phyloP scores from a whole-genome alignment of 2,329 filamentous ascomycete species.

The Whalleya microplaca region DNA sequence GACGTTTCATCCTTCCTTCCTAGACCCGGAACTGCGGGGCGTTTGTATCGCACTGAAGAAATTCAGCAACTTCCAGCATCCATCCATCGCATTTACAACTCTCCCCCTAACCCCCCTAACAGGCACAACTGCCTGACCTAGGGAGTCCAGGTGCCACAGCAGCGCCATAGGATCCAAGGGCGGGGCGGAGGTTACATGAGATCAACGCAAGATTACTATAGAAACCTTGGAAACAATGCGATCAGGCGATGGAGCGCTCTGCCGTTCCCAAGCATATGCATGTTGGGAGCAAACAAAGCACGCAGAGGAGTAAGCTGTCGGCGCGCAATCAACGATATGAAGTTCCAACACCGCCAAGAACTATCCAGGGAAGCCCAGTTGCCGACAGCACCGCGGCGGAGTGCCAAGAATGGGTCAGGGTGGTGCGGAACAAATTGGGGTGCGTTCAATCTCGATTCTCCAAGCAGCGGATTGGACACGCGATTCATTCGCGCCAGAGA shows the following conservation, averaged over 20 bases:
- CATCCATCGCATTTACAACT: background rate
- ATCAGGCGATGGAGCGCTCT: slow-evolving; percentile 20
- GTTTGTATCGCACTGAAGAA: no score
- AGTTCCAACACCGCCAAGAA: slow-evolving; percentile 12
- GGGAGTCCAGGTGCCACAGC: background rate
- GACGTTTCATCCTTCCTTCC: background rate
- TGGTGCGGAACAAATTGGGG: slow-evolving; percentile 27
- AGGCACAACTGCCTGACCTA: background rate
- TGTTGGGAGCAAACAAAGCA: slow-evolving; percentile 21
- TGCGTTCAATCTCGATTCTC: slow-evolving; percentile 24
- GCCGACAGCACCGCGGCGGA: slow-evolving; percentile 18
- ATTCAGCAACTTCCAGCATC: no score
- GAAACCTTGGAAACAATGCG: slow-evolving; percentile 4
- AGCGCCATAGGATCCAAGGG: background rate
- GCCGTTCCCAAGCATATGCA: slow-evolving; percentile 11
- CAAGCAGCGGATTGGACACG: slow-evolving; percentile 14
- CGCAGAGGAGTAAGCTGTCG: slow-evolving; percentile 14
- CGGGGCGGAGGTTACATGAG: background rate
- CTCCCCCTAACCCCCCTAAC: no score
- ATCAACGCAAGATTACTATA: slow-evolving; percentile 20
- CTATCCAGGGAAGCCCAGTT: slow-evolving; percentile 13
- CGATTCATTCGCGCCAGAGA: background rate
- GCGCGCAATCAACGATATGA: slow-evolving; percentile 19
- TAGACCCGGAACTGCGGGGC: no score
- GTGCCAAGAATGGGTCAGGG: slow-evolving; percentile 20